Conservation (phyloP, 768 basidiomycete species). For the Crucibulum laeve region DNA sequence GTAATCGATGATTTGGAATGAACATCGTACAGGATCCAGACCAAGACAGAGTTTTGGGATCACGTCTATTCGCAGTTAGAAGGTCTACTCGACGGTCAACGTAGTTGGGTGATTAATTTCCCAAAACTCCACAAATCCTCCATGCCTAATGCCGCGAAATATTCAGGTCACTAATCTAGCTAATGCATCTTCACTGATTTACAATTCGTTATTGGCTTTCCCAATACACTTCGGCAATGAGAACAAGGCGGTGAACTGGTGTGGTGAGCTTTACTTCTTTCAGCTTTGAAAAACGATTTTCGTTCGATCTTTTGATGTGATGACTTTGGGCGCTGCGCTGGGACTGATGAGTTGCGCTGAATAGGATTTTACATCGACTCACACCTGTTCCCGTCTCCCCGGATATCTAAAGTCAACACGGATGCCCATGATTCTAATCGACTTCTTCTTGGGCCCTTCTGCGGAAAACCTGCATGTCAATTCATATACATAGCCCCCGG, state of each 20-base stretch:
- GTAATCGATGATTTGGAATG: not conserved
- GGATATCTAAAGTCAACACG: constrained; percentile 12
- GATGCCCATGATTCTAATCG: constrained; percentile 18
- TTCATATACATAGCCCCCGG: constrained; percentile 57
- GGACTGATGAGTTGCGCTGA: not conserved
- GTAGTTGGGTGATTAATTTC: constrained; percentile 56
- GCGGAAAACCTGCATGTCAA: constrained; percentile 90
- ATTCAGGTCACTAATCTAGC: constrained; percentile 80
- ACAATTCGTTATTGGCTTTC: constrained; percentile 71
- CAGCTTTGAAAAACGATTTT: not conserved
- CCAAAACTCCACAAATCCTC: not conserved
- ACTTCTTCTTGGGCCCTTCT: constrained; percentile 80
- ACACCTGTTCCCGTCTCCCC: constrained; percentile 52
- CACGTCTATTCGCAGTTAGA: constrained; percentile 66
- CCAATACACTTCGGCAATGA: constrained; percentile 56
- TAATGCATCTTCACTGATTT: constrained; percentile 80
- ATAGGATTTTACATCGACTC: constrained; percentile 85
- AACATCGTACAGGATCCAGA: constrained; percentile 43
- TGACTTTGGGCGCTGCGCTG: not conserved
- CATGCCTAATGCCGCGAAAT: constrained; percentile 1
- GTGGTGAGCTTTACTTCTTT: constrained; percentile 59
- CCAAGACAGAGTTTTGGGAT: constrained; percentile 77
- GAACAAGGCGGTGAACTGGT: constrained; percentile 84
- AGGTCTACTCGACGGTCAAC: constrained; percentile 58
- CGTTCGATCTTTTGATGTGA: not conserved